These are phyloP conservation scores for Fusarium tupiense DNA, from an alignment of 2,329 filamentous ascomycete genomes.

Conservation along the genomic window DNA sequence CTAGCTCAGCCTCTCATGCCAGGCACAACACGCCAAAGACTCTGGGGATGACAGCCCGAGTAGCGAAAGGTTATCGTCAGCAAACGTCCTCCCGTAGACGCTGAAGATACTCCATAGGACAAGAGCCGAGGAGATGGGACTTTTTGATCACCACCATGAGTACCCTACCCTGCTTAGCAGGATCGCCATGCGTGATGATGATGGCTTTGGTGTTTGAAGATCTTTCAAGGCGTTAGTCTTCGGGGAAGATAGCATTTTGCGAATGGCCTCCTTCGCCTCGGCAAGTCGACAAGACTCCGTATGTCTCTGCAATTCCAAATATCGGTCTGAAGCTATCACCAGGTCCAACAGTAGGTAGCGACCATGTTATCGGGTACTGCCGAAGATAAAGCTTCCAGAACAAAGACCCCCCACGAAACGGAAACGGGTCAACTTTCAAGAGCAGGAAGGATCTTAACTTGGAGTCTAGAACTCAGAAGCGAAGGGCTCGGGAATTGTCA, in stretches of 20 bases:
- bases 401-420: neutral
- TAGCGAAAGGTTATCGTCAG: slow-evolving; percentile 9
- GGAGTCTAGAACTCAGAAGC: slow-evolving; percentile 26
- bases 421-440: neutral
- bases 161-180: neutral
- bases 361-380: neutral
- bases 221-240: slow-evolving; percentile 14
- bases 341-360: neutral
- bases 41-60: neutral
- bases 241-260: neutral
- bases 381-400: slow-evolving; percentile 2
- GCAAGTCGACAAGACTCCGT: neutral
- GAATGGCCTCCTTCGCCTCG: neutral
- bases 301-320: slow-evolving; percentile 11
- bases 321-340: neutral
- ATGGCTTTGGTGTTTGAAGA: neutral
- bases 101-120: neutral
- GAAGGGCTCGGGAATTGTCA: neutral
- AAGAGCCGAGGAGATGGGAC: neutral
- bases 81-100: neutral
- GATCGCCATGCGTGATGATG: slow-evolving; percentile 1
- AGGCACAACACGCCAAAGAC: slow-evolving; percentile 1
- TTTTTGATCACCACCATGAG: neutral
- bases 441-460: neutral
- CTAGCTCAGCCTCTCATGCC: slow-evolving; percentile 3